A percentile compares a stretch with the other conserved stretches of the same genome.
phyloP scores from a whole-genome alignment of 495 filamentous ascomycete species.

The Patellaria atrata region DNA sequence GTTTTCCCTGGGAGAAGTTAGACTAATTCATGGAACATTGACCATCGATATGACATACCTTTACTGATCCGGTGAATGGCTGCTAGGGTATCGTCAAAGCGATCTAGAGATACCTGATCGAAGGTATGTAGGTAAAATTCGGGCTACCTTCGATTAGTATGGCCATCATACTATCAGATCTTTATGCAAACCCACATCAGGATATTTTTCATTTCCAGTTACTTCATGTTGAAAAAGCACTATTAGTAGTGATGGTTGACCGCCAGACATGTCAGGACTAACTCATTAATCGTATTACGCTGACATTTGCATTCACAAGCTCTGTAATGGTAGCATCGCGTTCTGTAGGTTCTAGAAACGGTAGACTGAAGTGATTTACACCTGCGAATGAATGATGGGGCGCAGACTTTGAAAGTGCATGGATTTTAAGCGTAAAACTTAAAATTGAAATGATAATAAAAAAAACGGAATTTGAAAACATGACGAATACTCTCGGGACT shows the following conservation, averaged over 20 bases:
- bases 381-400: conserved; percentile 17
- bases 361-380: conserved; percentile 14
- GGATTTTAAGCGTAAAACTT: too few species aligned
- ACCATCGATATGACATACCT: conserved; percentile 2
- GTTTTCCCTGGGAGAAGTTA: conserved; percentile 7
- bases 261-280: neutral
- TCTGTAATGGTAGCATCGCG: conserved; percentile 10
- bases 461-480: too few species aligned
- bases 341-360: conserved; percentile 7
- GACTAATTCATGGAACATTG: neutral
- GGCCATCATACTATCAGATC: neutral
- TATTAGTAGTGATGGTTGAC: conserved; percentile 3
- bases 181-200: conserved; percentile 10
- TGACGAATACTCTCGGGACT: too few species aligned
- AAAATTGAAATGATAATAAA: too few species aligned
- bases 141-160: conserved; percentile 7
- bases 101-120: conserved; percentile 12
- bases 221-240: neutral
- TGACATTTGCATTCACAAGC: conserved; percentile 11
- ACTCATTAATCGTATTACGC: conserved; percentile 17
- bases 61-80: conserved; percentile 15
- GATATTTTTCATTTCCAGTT: neutral
- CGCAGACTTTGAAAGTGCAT: too few species aligned
- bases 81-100: conserved; percentile 14
- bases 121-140: conserved; percentile 12